Conservation (phyloP, 1,139 yeast genomes). For the Magnusiomyces starmeri region DNA sequence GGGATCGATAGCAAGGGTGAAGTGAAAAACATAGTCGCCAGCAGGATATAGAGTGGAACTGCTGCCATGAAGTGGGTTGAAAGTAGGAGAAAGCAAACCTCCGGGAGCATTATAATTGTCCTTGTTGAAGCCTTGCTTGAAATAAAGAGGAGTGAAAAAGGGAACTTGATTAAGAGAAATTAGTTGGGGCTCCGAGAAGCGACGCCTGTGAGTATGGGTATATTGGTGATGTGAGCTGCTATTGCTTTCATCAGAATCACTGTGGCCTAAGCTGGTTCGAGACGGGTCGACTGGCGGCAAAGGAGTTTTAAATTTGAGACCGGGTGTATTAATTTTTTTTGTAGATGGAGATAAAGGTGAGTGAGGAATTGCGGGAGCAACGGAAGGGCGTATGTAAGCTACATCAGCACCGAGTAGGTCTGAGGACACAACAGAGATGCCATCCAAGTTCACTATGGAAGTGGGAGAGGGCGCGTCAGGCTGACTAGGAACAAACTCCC, state of each 20-base stretch:
- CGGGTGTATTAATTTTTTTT: not conserved
- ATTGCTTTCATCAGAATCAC: not conserved
- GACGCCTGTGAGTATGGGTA: not conserved
- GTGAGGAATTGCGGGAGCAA: too few relatives aligned
- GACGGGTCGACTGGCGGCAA: not conserved
- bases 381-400: constrained; percentile 2
- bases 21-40: constrained; percentile 72
- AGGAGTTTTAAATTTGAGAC: constrained; percentile 1
- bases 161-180: constrained; percentile 1
- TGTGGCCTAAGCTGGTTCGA: too few relatives aligned
- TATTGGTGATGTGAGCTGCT: not conserved
- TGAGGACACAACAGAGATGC: constrained; percentile 27
- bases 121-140: not conserved
- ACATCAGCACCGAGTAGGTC: constrained; percentile 33
- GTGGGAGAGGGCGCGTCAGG: constrained; percentile 13
- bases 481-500: constrained; percentile 31
- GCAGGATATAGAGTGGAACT: constrained; percentile 37
- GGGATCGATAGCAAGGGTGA: constrained; percentile 66
- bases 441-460: constrained; percentile 19
- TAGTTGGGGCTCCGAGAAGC: not conserved
- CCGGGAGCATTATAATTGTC: not conserved
- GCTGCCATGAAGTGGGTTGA: not conserved
- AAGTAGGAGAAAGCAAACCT: not conserved
- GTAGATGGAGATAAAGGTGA: not conserved
- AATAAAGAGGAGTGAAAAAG: constrained; percentile 4